Base-by-base conservation (phyloP, 768 basidiomycete genomes). In the Mycena sanguinolenta region DNA sequence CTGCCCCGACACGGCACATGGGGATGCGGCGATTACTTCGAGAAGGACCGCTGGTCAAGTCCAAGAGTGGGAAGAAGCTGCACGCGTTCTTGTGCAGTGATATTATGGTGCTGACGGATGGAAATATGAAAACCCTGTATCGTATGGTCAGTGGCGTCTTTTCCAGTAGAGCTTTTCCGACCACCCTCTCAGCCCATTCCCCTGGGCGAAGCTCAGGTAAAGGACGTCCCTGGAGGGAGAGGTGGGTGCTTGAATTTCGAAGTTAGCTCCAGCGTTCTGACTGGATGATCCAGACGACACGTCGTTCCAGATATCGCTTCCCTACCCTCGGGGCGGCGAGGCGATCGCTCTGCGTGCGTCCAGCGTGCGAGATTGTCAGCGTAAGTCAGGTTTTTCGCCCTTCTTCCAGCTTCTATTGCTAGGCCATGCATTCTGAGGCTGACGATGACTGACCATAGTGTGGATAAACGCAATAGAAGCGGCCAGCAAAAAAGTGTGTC, bases 81-180 rank as follows among this genome's bases (percentile, higher is more conserved):
- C 86, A 90, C 46, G 89, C 86, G 8, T 91, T 96, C 79, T 79
- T 99, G 71, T 98, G 96, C 76, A 97, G 88, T 75, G 97, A 98
- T 76, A 93, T 97, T 49, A 79, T 98, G 55, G 90, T 98, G 4
- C 84, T 99, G 65, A 92, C 95, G 23, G 95, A 96, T 73, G 91
- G 90, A 36, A 79, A 80, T 0, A 87, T 87, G 30, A 89, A 87
- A 70, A 90, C 89, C 16, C 77, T 97, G 17, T 97, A 97, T 79
- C 89, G 93, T 44, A 93, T 96, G 89, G 96, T 96, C 62, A 74
- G 90, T 82, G 8, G 7, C 27, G 44, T 46, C 19, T 25, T 49
- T 19, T 17, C 52, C 34, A 44, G 28, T n/a, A 16, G 17, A 42
- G 21, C 49, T 36, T 21, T 25, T 46, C 27, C 57, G n/a, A 53